These are phyloP conservation scores for Cladobotryum protrusum DNA, from an alignment of 2,329 filamentous ascomycete species.

Conservation along the genomic window DNA sequence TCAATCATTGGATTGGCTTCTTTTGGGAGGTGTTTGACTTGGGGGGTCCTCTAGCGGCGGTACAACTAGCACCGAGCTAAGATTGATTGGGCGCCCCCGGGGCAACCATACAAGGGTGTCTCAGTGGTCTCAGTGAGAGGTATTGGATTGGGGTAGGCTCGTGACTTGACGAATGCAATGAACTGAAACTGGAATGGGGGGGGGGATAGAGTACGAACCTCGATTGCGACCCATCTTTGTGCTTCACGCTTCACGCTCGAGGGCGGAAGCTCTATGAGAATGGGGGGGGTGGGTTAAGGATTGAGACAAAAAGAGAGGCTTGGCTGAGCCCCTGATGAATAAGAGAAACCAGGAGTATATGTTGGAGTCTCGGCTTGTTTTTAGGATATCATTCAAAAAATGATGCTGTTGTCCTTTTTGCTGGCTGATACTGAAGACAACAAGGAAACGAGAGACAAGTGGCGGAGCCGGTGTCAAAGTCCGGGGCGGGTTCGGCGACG, in stretches of 20 bases:
- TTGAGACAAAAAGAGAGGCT: too few relatives aligned
- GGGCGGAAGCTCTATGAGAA: conserved; percentile 4
- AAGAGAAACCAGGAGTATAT: too few relatives aligned
- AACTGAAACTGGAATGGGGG: neutral
- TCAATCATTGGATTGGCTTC: conserved; percentile 2
- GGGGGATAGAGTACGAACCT: conserved; percentile 36
- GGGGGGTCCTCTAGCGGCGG: too few relatives aligned
- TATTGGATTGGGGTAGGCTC: neutral
- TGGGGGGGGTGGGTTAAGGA: neutral
- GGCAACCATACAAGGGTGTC: neutral
- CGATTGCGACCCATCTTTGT: conserved; percentile 48
- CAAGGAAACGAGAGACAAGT: conserved; percentile 1
- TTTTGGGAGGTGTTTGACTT: too few relatives aligned
- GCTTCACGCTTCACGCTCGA: conserved; percentile 6
- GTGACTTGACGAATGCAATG: conserved; percentile 5
- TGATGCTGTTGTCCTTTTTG: too few relatives aligned
- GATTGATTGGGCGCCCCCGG: neutral
- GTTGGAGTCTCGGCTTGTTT: too few relatives aligned
- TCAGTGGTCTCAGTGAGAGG: neutral
- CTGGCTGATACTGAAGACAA: neutral
- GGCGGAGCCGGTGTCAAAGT: conserved; percentile 2
- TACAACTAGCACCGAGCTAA: neutral
- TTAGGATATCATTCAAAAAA: too few relatives aligned
- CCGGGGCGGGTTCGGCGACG: neutral
- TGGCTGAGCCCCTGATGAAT: too few relatives aligned